Percentiles rank a stretch among this genome's conserved stretches.
phyloP scores from a whole-genome alignment of 225 moss, liverwort and hornwort genomes.

The Marchantia paleacea region DNA sequence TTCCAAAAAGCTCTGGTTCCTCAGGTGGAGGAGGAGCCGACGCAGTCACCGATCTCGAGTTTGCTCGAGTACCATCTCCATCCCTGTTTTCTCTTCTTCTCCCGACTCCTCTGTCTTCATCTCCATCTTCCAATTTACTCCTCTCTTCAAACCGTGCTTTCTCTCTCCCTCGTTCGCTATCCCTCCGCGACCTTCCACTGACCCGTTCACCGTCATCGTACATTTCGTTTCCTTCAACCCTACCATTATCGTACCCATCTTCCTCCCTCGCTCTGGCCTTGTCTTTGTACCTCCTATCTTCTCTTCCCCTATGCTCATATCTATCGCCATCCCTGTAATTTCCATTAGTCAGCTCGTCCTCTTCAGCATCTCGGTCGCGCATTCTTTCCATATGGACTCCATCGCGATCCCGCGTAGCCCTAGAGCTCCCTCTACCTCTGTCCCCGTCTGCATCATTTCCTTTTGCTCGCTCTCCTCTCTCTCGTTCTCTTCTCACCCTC shows the following conservation, averaged over 20 bases:
- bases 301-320: conserved; percentile 24
- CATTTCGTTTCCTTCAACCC: conserved; percentile 28
- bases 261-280: conserved; percentile 31
- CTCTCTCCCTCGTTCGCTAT: conserved; percentile 20
- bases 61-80: conserved; percentile 23
- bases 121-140: conserved; percentile 9
- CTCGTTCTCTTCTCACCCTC: conserved; percentile 21
- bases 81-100: conserved; percentile 29
- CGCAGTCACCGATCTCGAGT: conserved; percentile 17
- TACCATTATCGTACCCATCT: conserved; percentile 32
- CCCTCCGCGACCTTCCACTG: conserved; percentile 25
- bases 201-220: conserved; percentile 19
- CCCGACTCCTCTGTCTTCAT: conserved; percentile 35
- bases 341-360: conserved; percentile 24
- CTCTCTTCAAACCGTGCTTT: conserved; percentile 12
- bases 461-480: conserved; percentile 8
- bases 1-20: conserved; percentile 78
- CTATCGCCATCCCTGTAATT: conserved; percentile 14
- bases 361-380: conserved; percentile 25
- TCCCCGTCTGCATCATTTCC: conserved; percentile 18
- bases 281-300: conserved; percentile 10
- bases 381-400: conserved; percentile 20
- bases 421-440: conserved; percentile 27
- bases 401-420: conserved; percentile 34
- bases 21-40: conserved; percentile 43